Evolutionary conservation across 805 yeast species (phyloP), one percentile per base, ranked within the genome.

Genomic region (Ogataea henricii): DNA sequence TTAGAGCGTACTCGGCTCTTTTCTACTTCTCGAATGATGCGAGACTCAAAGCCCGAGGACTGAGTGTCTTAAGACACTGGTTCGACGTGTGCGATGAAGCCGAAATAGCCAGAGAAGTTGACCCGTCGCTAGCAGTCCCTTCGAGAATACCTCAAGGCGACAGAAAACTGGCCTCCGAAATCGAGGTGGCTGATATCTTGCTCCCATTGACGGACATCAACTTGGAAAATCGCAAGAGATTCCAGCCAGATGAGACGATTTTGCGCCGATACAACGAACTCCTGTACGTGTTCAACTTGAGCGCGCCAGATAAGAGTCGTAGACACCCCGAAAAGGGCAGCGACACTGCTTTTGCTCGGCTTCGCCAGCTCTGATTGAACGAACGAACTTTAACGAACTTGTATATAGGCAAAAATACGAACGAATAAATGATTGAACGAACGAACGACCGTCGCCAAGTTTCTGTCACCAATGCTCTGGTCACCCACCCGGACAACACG

Each of bases 1-100:
- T 63, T 0, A 46, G 56, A 12, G 54, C 67, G 0, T 66, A 66
- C 27, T 52, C 57, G 1, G 52, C 61, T 8, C 39, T 63, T 1
- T 64, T 61, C 32, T 53, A 54, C 9, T 59, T 60, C 39, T 53
- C 64, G 2, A 56, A 61, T 29, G 69, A 64, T 38, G 16, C 48
- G 1, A 45, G 51, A n/a, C 45, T 66, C 22, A 58, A 55, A 21
- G 60, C 60, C 1, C 47, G 68, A 32, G 63, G 61, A 3, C 32
- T 65, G 2, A 43, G 48, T 4, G 57, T 66, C 3, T 34, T 66
- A 8, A 50, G 62, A 29, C 54, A 57, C 17, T 65, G 68, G 65
- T 66, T 54, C 40, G 48, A 57, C 30, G 34, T 65, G 1, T 65
- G 67, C 32, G 39, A 54, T 1, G 36, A 54, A 20, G 55, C 50